Percentiles rank a stretch among this genome's conserved stretches.
Evolutionary conservation across 1,284 basidiomycete species (phyloP).

Genomic region (Malassezia brasiliensis): DNA sequence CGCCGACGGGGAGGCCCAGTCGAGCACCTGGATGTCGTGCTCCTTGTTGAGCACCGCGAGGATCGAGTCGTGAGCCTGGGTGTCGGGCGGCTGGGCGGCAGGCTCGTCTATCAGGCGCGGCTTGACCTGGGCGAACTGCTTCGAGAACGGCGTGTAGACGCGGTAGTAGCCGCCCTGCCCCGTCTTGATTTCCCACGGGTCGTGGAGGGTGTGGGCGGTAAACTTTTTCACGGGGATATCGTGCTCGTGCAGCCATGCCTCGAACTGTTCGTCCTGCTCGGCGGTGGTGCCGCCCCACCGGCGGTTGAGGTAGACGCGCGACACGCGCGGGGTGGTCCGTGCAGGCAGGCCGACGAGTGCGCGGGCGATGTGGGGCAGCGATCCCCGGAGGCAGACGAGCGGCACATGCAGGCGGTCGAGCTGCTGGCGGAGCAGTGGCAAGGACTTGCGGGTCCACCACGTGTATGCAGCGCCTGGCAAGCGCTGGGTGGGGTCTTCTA

Average conservation of each 20-base stretch:
- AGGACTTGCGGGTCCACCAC: constrained; percentile 14
- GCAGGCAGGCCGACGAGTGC: not conserved
- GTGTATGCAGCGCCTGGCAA: constrained; percentile 9
- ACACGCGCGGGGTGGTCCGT: not conserved
- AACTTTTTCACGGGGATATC: not conserved
- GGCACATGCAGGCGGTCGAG: constrained; percentile 7
- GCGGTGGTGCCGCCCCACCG: constrained; percentile 14
- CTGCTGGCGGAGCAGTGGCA: constrained; percentile 4
- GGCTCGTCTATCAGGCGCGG: constrained; percentile 10
- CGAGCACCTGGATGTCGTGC: not conserved
- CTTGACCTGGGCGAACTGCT: not conserved
- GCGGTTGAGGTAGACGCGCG: constrained; percentile 3
- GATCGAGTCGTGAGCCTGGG: not conserved
- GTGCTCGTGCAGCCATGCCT: not conserved
- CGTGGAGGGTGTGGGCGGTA: constrained; percentile 11
- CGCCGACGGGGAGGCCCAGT: constrained; percentile 2
- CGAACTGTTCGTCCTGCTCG: constrained; percentile 1
- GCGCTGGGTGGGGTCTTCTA: constrained; percentile 15
- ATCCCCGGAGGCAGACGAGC: constrained; percentile 3
- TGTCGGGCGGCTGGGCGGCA: not conserved
- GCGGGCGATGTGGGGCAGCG: constrained; percentile 3
- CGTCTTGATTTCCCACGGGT: constrained; percentile 12
- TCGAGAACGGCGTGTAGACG: constrained; percentile 11
- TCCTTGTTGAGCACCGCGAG: not conserved
- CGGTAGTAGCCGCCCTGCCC: constrained; percentile 10